Base-by-base conservation (phyloP, 2,329 filamentous ascomycete species). In the Cordyceps cateniannulata region DNA sequence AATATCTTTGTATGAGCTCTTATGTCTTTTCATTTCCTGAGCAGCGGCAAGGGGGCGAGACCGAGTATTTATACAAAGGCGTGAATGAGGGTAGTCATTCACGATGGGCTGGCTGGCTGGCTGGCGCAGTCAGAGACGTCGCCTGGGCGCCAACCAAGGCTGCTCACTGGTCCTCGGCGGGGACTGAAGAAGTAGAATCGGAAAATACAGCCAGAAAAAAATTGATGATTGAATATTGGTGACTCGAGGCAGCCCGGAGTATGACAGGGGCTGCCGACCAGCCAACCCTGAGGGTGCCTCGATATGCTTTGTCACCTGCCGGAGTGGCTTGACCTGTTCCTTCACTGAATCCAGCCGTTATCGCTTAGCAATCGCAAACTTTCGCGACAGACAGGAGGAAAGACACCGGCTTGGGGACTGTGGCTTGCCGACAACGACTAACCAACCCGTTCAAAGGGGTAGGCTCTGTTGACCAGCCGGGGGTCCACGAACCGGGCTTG, bases 41-140 rank as follows among this genome's bases (percentile, higher is more conserved):
- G 16, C 5, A 6, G 40, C 38, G 16, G 22, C 40, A 20, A 12
- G 44, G 14, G 55, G 35, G 55, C 5, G 35, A 51, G 18, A n/a
- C 35, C 32, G n/a, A 27, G 44, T 40, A 25, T 57, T 51, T 59
- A 59, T 52, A 59, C 5, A 22, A 8, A 10, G 35, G 18, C 32
- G 48, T 56, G 53, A 56, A 50, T 1, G 14, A 44, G 25, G 38
- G 48, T 51, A 52, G 47, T 59, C 48, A 50, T 59, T 44, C 47
- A 51, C 44, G 56, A 52, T 35, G 25, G 25, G 25, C 40, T 22
- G 18, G 6, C 12, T 48, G 20, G 18, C n/a, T 20, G 51, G 38
- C 38, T 32, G 27, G 40, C n/a, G 32, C 29, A 40, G 32, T 20
- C 22, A 53, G 40, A 35, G 32, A 35, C 32, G 32, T n/a, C 24